Percentiles rank a stretch among this genome's conserved stretches.
Evolutionary conservation across 176 grass and related monocot species (phyloP).

Genomic region (Aegilops bicornis): DNA sequence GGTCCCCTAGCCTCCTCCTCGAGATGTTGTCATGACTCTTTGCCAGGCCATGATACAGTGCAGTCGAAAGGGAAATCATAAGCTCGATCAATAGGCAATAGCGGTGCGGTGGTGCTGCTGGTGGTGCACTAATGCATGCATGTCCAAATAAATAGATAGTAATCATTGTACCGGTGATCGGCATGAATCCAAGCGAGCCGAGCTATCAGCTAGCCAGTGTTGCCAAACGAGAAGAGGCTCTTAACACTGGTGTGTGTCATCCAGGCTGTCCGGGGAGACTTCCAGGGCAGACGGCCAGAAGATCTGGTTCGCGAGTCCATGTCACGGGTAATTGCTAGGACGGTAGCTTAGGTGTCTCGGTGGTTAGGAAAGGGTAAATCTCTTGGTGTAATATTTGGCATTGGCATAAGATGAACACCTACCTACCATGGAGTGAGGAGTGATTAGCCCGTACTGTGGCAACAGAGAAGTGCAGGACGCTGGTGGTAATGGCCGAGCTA

Average conservation of each 20-base stretch:
- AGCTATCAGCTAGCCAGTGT: conserved; percentile 10
- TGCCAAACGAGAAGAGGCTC: conserved; percentile 11
- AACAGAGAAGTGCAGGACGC: conserved; percentile 2
- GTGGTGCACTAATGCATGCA: conserved; percentile 36
- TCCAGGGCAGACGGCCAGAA: background rate
- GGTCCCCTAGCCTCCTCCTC: background rate
- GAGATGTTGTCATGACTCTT: background rate
- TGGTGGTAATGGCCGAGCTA: background rate
- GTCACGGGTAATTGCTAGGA: conserved; percentile 34
- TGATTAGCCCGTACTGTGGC: background rate
- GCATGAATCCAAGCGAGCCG: conserved; percentile 22
- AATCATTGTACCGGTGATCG: conserved; percentile 39
- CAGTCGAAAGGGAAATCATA: background rate
- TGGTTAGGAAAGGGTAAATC: background rate
- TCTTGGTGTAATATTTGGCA: background rate
- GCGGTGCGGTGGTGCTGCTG: background rate
- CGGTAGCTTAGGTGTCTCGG: background rate
- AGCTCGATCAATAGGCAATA: background rate
- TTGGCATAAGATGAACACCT: background rate
- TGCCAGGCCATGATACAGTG: conserved; percentile 6
- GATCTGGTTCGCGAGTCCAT: conserved; percentile 38
- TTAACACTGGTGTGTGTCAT: background rate
- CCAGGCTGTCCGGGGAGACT: conserved; percentile 44
- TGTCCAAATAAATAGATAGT: background rate
- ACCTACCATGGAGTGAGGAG: background rate